Base-by-base conservation (phyloP, 1,284 basidiomycete species). In the Trichosporon coremiiforme region DNA sequence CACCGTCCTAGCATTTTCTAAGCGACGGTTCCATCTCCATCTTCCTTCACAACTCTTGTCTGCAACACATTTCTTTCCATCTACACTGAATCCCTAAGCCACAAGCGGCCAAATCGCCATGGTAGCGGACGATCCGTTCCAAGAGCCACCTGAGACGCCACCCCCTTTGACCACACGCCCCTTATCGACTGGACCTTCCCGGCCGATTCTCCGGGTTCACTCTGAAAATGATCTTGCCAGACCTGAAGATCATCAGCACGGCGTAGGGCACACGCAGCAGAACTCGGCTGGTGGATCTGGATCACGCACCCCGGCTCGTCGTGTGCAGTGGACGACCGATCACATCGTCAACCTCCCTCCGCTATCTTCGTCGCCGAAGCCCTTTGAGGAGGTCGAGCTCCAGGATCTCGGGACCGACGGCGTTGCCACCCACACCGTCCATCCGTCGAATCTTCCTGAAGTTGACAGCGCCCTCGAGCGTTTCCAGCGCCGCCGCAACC, bases 291-390 rank as follows among this genome's bases (percentile, higher is more conserved):
- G 38, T 7, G 66, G 12, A 13, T 62, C 74, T 4, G 81, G 80
- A 8, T 41, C 71, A 5, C 81, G 79, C 71, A 82, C 80, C 0
- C 80, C 81, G 1, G 57, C 29, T n/a, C 74, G 79, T 22, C 75
- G 82, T 6, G 82, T 83, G 3, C 82, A 84, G 70, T 84, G 80
- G 80, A 81, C 75, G 0, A 70, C 76, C 12, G 80, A 83, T 62
- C 78, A 78, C 13, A 79, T 73, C n/a, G 55, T 73, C 66, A 73
- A 83, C 68, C 76, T 84, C 55, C 78, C 82, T 7, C 76, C 80
- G 31, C 72, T 82, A 29, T 62, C 57, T 3, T 20, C 57, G 15
- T 62, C 57, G 57, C 57, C 57, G 6, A 33, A 35, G 15, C 35
- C 12, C 36, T 13, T 17, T 17, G 57, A 62, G 57, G 57, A 62